Percentiles rank a stretch among this genome's conserved stretches.
Evolutionary conservation across 2,329 filamentous ascomycete genomes (phyloP).

Genomic region (Calonectria multiphialidica): DNA sequence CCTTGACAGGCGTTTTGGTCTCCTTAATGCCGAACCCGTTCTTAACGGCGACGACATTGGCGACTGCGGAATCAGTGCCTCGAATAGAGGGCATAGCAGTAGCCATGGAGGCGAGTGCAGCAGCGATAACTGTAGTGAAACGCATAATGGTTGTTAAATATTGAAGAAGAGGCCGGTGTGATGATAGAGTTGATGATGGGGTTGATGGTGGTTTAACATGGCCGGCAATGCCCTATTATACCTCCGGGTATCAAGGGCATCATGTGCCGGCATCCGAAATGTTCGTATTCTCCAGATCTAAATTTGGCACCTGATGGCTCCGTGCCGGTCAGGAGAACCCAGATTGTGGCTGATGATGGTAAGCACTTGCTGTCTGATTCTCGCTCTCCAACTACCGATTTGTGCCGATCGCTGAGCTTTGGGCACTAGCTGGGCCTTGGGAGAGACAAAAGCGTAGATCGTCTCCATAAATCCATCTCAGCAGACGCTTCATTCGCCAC

Average conservation of each 20-base stretch:
- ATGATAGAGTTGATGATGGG: too few species aligned
- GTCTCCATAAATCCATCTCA: not conserved
- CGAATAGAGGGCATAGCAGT: slow-evolving; percentile 4
- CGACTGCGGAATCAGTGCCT: not conserved
- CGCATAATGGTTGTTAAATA: slow-evolving; percentile 8
- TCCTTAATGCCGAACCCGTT: not conserved
- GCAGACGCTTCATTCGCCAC: too few species aligned
- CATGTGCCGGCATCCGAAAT: not conserved
- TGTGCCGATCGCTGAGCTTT: not conserved
- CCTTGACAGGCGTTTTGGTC: not conserved
- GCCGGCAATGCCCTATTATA: not conserved
- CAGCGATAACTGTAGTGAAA: slow-evolving; percentile 15
- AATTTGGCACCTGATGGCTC: slow-evolving; percentile 1
- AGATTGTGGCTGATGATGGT: too few species aligned
- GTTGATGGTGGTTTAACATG: not conserved
- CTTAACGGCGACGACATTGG: slow-evolving; percentile 19
- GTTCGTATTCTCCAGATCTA: slow-evolving; percentile 8
- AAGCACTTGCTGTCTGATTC: not conserved
- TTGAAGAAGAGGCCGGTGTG: not conserved
- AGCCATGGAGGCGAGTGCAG: slow-evolving; percentile 15
- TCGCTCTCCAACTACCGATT: not conserved
- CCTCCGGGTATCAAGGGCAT: not conserved
- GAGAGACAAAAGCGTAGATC: not conserved
- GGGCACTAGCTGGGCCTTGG: not conserved
- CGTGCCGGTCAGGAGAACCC: not conserved